Conservation (phyloP, 2,329 filamentous ascomycete species). For the Colletotrichum eremochloae region DNA sequence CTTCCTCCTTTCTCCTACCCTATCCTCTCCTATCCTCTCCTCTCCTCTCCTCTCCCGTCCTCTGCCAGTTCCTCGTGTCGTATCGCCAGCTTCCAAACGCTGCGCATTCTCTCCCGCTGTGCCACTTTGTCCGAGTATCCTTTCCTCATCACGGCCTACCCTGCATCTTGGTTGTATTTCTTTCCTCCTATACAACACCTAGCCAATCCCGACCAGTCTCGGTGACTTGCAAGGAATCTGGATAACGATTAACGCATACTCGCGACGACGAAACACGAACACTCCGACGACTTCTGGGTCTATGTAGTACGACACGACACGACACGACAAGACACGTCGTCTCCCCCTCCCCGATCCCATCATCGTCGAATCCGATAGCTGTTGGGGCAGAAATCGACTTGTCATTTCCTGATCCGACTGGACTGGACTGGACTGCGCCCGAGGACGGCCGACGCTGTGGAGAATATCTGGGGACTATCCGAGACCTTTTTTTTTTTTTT, state of each 20-base stretch:
- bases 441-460: background rate
- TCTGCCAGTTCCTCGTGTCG: constrained; percentile 7
- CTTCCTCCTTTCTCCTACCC: too few relatives aligned
- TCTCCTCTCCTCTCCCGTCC: background rate
- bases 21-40: background rate
- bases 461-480: background rate
- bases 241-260: background rate
- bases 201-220: background rate
- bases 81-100: background rate
- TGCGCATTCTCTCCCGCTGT: constrained; percentile 3
- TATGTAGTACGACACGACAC: too few relatives aligned
- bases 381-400: too few relatives aligned
- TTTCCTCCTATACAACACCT: background rate
- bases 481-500: background rate
- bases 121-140: background rate
- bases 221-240: background rate
- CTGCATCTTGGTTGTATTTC: background rate
- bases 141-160: background rate
- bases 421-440: background rate
- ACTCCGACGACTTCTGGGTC: background rate
- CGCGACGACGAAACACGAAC: constrained; percentile 6
- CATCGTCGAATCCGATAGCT: too few relatives aligned
- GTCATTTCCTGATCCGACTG: background rate
- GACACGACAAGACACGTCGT: background rate
- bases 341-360: too few relatives aligned